These are phyloP conservation scores for Luzula sylvatica DNA, from an alignment of 176 grass and related monocot species.

Conservation along the genomic window DNA sequence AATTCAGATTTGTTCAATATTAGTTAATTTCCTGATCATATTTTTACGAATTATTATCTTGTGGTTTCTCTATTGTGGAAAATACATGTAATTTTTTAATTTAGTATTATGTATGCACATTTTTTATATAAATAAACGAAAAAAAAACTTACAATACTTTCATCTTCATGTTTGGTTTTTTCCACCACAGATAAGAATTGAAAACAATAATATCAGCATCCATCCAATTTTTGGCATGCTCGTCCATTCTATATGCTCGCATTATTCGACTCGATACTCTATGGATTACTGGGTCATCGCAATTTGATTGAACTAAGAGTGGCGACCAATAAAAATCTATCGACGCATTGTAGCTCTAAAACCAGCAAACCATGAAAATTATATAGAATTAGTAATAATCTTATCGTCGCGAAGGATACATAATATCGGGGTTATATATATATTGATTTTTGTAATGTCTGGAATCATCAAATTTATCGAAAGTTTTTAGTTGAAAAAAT, in stretches of 20 bases:
- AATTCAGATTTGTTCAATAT: background rate
- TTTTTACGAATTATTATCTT: background rate
- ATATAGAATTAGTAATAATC: no score
- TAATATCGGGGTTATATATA: no score
- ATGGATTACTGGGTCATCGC: slow-evolving; percentile 71
- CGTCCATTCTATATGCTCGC: slow-evolving; percentile 48
- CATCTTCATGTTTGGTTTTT: slow-evolving; percentile 78
- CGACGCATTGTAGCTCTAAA: slow-evolving; percentile 67
- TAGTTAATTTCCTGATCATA: background rate
- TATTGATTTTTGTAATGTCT: no score
- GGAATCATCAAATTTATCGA: no score
- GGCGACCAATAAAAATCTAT: slow-evolving; percentile 98
- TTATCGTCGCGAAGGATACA: no score
- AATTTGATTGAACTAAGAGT: slow-evolving; percentile 70
- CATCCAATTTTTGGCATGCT: slow-evolving; percentile 53
- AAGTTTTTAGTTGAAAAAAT: no score
- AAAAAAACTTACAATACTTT: slow-evolving; percentile 64
- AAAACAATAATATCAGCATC: slow-evolving; percentile 76
- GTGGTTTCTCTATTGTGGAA: background rate
- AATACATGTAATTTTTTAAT: background rate
- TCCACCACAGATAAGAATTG: slow-evolving; percentile 97
- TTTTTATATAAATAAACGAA: background rate
- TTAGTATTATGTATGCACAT: background rate
- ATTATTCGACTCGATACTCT: slow-evolving; percentile 63
- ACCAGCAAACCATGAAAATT: background rate